A percentile compares a stretch with the other conserved stretches of the same genome.
Evolutionary conservation across 805 yeast species (phyloP).

Genomic region (Candida morakotiae): DNA sequence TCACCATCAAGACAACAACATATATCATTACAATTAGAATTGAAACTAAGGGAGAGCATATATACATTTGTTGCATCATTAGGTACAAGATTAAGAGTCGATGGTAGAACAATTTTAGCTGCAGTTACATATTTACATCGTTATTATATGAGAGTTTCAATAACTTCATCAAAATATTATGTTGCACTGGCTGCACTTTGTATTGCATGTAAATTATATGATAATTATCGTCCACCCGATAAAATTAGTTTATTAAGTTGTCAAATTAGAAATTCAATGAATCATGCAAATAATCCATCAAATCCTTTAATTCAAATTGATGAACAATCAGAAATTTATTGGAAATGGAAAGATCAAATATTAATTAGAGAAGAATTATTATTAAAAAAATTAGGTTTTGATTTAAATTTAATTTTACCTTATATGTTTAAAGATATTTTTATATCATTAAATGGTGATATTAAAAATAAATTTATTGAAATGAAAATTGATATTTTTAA

Average conservation of each 20-base stretch:
- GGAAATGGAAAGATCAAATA: constrained; percentile 44
- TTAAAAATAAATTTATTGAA: constrained; percentile 9
- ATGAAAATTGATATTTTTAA: constrained; percentile 17
- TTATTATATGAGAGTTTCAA: constrained; percentile 38
- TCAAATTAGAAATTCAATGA: constrained; percentile 9
- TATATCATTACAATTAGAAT: constrained; percentile 29
- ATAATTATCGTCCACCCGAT: constrained; percentile 40
- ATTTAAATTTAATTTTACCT: constrained; percentile 36
- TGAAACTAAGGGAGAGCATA: constrained; percentile 33
- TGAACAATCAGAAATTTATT: constrained; percentile 37
- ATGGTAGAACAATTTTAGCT: constrained; percentile 38
- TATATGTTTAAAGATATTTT: constrained; percentile 28
- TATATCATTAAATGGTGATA: constrained; percentile 4
- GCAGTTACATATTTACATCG: constrained; percentile 38
- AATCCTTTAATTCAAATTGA: constrained; percentile 23
- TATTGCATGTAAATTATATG: constrained; percentile 40
- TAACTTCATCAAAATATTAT: constrained; percentile 39
- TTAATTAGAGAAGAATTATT: constrained; percentile 40
- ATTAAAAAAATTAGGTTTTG: constrained; percentile 35
- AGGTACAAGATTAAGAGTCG: constrained; percentile 34
- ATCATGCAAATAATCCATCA: too few species aligned
- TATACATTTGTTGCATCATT: constrained; percentile 34
- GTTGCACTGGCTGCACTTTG: constrained; percentile 42
- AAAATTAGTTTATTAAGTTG: constrained; percentile 38
- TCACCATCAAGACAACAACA: constrained; percentile 30